Conservation (phyloP, 768 basidiomycete species). For the Mycena chlorophos region DNA sequence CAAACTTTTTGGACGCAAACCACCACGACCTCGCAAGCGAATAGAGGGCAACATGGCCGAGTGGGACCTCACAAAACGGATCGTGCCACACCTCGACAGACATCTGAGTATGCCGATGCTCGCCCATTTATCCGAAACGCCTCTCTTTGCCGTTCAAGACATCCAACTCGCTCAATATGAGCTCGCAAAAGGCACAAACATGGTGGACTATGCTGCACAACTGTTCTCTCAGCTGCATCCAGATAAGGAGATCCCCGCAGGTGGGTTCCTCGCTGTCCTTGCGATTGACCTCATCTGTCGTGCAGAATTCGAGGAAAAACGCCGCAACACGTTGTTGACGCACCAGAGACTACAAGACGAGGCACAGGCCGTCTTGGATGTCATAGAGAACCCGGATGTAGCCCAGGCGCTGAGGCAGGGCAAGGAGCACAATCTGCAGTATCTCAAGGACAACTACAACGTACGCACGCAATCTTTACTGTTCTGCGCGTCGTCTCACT, state of each 20-base stretch:
- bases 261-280: constrained; percentile 38
- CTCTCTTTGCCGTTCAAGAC: constrained; percentile 75
- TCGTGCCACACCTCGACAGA: constrained; percentile 91
- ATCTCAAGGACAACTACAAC: constrained; percentile 89
- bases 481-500: constrained; percentile 1
- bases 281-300: background rate
- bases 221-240: constrained; percentile 80
- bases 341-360: constrained; percentile 85
- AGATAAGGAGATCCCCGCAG: constrained; percentile 65
- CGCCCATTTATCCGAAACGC: constrained; percentile 76
- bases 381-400: constrained; percentile 96
- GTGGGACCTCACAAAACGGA: constrained; percentile 86
- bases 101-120: constrained; percentile 94
- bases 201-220: constrained; percentile 90
- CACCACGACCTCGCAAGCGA: background rate
- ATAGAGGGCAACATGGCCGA: constrained; percentile 69
- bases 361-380: constrained; percentile 90
- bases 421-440: constrained; percentile 93
- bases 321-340: constrained; percentile 78
- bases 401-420: constrained; percentile 93
- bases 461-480: constrained; percentile 50
- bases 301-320: constrained; percentile 81
- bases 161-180: constrained; percentile 94
- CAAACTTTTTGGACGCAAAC: background rate
- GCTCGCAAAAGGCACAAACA: constrained; percentile 94